Conservation (phyloP, 257 asterid genomes). For the Solanum megistacrolobum region DNA sequence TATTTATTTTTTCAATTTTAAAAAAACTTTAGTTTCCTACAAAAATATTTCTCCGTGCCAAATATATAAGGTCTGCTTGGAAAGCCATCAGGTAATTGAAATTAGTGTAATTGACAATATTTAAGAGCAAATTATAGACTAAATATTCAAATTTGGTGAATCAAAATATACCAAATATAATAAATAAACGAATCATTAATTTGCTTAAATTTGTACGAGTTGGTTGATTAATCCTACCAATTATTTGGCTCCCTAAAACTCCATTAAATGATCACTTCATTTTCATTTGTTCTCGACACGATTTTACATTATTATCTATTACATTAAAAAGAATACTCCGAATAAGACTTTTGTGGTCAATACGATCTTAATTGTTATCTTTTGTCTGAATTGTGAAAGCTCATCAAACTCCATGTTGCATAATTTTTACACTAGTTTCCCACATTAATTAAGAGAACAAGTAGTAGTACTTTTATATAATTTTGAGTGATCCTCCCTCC, state of each 20-base stretch:
- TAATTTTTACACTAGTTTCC: background rate
- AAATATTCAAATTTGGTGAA: no score
- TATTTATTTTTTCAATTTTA: no score
- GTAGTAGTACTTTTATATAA: background rate
- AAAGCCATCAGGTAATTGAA: no score
- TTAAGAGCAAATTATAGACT: no score
- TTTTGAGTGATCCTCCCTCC: background rate
- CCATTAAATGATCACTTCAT: background rate
- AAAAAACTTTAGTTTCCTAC: no score
- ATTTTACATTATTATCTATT: background rate
- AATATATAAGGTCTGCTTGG: no score
- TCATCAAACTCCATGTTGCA: background rate
- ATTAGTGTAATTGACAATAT: no score
- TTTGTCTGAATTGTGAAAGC: background rate
- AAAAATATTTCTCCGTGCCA: no score
- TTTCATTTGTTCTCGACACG: background rate
- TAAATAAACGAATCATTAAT: background rate
- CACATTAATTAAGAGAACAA: background rate
- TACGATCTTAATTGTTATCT: background rate
- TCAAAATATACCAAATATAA: background rate
- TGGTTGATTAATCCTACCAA: background rate
- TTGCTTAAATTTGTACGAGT: background rate
- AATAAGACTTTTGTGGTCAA: background rate
- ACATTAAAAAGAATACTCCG: background rate
- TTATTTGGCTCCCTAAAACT: background rate